A percentile compares a stretch with the other conserved stretches of the same genome.
phyloP scores from a whole-genome alignment of 1,139 yeast species.

The Protomyces macrosporus region DNA sequence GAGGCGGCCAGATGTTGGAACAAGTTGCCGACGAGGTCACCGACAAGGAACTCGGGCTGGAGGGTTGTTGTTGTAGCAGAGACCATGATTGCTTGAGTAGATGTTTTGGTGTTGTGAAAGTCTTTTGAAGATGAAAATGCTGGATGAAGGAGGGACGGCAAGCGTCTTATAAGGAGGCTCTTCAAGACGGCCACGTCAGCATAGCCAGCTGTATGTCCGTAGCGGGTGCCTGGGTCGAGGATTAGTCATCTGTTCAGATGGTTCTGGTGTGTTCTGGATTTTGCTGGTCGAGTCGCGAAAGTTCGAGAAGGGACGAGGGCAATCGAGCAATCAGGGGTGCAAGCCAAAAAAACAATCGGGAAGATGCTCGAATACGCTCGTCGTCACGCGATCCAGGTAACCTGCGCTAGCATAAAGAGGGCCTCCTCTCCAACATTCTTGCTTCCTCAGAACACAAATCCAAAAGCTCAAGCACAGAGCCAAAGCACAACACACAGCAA shows the following conservation, averaged over 20 bases:
- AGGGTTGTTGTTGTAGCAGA: neutral
- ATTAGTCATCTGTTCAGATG: neutral
- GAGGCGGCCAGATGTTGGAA: neutral
- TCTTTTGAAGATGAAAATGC: neutral
- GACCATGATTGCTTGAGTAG: neutral
- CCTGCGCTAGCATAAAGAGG: no score
- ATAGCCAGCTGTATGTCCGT: neutral
- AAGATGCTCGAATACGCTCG: no score
- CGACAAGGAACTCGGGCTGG: neutral
- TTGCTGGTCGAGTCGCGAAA: neutral
- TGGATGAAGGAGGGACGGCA: neutral
- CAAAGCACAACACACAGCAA: neutral
- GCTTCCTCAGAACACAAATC: neutral
- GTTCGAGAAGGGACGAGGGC: neutral
- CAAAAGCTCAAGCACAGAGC: neutral
- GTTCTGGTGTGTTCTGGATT: neutral
- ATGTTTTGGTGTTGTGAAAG: neutral
- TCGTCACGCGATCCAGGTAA: no score
- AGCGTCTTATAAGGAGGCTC: neutral
- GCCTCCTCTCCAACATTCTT: no score
- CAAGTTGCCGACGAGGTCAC: neutral
- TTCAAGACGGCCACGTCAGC: neutral
- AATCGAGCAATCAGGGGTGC: neutral
- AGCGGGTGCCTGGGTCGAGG: neutral
- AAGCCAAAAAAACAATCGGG: neutral